These are phyloP conservation scores for Solanum etuberosum DNA, from an alignment of 257 asterid species.

Conservation along the genomic window DNA sequence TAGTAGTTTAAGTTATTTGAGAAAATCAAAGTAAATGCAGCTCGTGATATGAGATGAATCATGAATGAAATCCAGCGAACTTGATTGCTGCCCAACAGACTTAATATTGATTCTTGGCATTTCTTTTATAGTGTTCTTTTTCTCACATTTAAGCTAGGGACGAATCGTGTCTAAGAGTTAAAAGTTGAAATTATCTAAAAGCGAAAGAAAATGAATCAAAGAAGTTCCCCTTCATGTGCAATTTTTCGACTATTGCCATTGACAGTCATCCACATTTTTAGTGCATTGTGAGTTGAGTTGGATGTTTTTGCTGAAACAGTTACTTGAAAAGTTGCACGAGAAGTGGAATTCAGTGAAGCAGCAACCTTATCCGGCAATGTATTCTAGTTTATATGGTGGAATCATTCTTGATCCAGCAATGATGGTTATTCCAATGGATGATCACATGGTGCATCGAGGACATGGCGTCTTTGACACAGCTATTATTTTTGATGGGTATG, in stretches of 20 bases:
- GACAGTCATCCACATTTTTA: neutral
- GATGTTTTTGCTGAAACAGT: conserved; percentile 22
- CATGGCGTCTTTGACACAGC: conserved; percentile 95
- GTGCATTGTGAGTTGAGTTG: neutral
- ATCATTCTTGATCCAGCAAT: conserved; percentile 76
- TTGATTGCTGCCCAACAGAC: neutral
- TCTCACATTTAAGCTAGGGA: neutral
- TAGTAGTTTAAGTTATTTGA: neutral
- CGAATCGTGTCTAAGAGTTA: neutral
- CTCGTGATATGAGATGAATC: neutral
- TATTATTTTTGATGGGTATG: conserved; percentile 54
- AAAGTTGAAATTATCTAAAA: neutral
- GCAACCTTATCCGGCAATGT: conserved; percentile 82
- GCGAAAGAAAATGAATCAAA: neutral
- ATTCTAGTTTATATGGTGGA: conserved; percentile 76
- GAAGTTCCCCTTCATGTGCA: neutral
- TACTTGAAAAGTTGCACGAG: conserved; percentile 58
- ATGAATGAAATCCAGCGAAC: neutral
- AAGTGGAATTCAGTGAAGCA: conserved; percentile 50
- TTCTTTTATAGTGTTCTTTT: neutral
- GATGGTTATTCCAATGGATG: conserved; percentile 90
- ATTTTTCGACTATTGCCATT: neutral
- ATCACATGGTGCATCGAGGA: conserved; percentile 96
- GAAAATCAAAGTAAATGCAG: neutral
- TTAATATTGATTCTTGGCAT: neutral